A percentile compares a stretch with the other conserved stretches of the same genome.
These are phyloP conservation scores for Colletotrichum sp. DNA, from an alignment of 2,329 filamentous ascomycete species.

Conservation along the genomic window DNA sequence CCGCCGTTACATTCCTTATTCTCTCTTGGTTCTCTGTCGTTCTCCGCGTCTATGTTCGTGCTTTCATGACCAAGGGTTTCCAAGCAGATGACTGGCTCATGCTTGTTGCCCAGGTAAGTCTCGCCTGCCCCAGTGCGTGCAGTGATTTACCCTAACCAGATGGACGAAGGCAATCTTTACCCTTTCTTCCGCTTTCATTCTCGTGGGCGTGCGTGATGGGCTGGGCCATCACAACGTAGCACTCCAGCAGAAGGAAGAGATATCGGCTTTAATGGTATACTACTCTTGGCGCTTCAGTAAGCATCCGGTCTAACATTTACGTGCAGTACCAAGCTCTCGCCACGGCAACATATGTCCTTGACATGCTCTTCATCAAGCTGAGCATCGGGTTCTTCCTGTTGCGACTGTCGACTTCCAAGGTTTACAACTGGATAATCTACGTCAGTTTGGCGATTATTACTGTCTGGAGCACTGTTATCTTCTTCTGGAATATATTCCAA, in stretches of 20 bases:
- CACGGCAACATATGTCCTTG: slow-evolving; percentile 52
- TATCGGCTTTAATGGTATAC: slow-evolving; percentile 51
- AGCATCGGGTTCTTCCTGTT: slow-evolving; percentile 59
- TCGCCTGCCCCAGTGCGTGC: not conserved
- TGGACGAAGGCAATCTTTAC: slow-evolving; percentile 47
- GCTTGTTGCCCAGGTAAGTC: slow-evolving; percentile 50
- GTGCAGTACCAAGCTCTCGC: slow-evolving; percentile 55
- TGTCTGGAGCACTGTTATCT: slow-evolving; percentile 51
- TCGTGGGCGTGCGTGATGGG: slow-evolving; percentile 45
- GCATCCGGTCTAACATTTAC: not conserved
- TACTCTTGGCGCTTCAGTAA: not conserved
- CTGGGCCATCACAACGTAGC: slow-evolving; percentile 53
- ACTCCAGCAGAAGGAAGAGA: slow-evolving; percentile 41
- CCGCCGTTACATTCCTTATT: slow-evolving; percentile 39
- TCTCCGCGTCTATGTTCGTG: slow-evolving; percentile 49
- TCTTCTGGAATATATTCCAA: slow-evolving; percentile 59
- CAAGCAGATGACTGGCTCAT: slow-evolving; percentile 60
- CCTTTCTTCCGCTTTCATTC: slow-evolving; percentile 49
- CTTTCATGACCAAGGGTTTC: slow-evolving; percentile 47
- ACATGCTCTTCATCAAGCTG: slow-evolving; percentile 63
- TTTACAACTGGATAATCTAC: slow-evolving; percentile 54
- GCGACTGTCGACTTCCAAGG: slow-evolving; percentile 47
- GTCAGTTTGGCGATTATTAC: slow-evolving; percentile 49
- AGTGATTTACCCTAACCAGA: not conserved
- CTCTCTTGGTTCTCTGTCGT: slow-evolving; percentile 47